Percentiles rank a stretch among this genome's conserved stretches.
Conservation (phyloP, 768 basidiomycete species). For the Tylopilus rubrobrunneus region DNA sequence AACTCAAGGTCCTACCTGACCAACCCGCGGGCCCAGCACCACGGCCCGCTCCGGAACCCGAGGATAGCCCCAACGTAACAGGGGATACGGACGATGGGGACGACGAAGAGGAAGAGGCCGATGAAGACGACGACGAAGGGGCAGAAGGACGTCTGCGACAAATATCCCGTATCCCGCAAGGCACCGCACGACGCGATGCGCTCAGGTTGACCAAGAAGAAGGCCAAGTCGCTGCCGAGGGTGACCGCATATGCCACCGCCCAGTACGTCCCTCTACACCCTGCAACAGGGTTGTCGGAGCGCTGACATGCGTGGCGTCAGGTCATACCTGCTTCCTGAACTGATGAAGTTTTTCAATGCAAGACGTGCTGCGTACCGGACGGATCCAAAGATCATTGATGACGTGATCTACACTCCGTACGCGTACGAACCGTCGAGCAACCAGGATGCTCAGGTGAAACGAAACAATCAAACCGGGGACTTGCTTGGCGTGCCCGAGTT, state of each 20-base stretch:
- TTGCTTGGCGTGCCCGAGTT: constrained; percentile 77
- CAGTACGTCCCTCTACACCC: constrained; percentile 44
- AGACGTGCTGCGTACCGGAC: constrained; percentile 80
- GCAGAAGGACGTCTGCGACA: constrained; percentile 62
- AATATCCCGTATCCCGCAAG: constrained; percentile 89
- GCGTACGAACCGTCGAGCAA: constrained; percentile 55
- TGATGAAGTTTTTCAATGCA: constrained; percentile 87
- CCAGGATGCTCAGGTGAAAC: constrained; percentile 28
- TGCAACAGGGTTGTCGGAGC: neutral
- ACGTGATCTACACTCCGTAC: constrained; percentile 93
- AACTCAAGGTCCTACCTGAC: constrained; percentile 85
- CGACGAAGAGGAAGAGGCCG: constrained; percentile 49
- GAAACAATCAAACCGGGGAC: constrained; percentile 52
- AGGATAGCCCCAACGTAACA: constrained; percentile 46
- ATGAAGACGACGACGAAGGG: constrained; percentile 48
- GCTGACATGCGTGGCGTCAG: constrained; percentile 35
- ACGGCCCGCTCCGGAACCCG: constrained; percentile 17
- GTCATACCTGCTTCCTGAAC: constrained; percentile 83
- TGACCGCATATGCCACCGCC: constrained; percentile 95
- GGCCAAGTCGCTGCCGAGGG: constrained; percentile 84
- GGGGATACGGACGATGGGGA: constrained; percentile 75
- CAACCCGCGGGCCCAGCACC: constrained; percentile 56
- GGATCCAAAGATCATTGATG: constrained; percentile 84
- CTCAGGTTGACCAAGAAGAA: constrained; percentile 90
- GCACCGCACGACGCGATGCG: constrained; percentile 90